Percentiles rank a stretch among this genome's conserved stretches.
Conservation (phyloP, 352 stramenopile genomes). For the Pythium brachiatum region DNA sequence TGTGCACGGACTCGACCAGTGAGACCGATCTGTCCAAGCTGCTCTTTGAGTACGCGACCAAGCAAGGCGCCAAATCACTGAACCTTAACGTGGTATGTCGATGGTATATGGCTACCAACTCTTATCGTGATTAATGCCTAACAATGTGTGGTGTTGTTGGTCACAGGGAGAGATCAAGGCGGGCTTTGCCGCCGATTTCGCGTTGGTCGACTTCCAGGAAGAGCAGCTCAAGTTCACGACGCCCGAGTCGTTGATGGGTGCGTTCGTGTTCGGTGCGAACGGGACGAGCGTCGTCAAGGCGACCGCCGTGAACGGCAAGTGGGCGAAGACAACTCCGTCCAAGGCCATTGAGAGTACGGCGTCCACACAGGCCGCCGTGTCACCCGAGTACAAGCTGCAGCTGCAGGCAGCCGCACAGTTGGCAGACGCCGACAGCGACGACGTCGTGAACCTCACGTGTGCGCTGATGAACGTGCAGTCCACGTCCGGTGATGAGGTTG, state of each 20-base stretch:
- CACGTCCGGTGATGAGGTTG: conserved; percentile 70
- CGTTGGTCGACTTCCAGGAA: conserved; percentile 62
- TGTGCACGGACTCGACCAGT: conserved; percentile 50
- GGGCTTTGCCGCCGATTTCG: conserved; percentile 66
- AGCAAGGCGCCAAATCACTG: conserved; percentile 58
- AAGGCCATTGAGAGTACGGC: conserved; percentile 1
- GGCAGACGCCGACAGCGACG: conserved; percentile 53
- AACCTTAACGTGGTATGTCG: conserved; percentile 64
- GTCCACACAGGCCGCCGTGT: conserved; percentile 18
- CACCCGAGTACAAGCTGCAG: conserved; percentile 44
- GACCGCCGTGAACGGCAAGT: conserved; percentile 72
- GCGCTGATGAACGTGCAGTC: conserved; percentile 70
- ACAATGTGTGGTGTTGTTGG: not conserved
- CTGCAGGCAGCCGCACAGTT: conserved; percentile 47
- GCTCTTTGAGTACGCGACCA: conserved; percentile 66
- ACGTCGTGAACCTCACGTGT: conserved; percentile 61
- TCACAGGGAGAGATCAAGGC: conserved; percentile 62
- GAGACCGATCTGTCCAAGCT: conserved; percentile 63
- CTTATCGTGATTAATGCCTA: not conserved
- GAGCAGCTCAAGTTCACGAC: conserved; percentile 71
- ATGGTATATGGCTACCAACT: not conserved
- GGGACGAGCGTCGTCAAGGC: conserved; percentile 68
- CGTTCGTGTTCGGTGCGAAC: conserved; percentile 73
- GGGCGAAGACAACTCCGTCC: conserved; percentile 37
- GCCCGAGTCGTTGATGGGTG: conserved; percentile 50